These are phyloP conservation scores for Anastatica hierochuntica DNA, from an alignment of 345 rosid genomes.

Conservation along the genomic window DNA sequence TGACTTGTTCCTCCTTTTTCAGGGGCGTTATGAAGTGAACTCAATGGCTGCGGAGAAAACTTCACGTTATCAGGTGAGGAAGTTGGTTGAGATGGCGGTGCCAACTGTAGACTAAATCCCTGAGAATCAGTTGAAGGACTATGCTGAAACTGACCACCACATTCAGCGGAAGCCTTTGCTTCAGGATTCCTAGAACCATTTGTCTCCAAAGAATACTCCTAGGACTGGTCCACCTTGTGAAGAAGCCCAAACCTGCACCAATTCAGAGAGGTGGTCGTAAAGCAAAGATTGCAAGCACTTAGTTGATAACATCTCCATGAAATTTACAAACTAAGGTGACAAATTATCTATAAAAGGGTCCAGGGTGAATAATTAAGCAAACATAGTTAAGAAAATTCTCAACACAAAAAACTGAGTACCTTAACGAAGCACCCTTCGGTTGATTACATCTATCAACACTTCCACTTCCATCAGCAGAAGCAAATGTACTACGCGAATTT, in stretches of 20 bases:
- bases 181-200: conserved; percentile 37
- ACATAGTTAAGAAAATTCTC: background rate
- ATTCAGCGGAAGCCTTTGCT: conserved; percentile 39
- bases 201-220: conserved; percentile 30
- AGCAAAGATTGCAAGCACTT: background rate
- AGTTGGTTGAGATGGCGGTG: conserved; percentile 53
- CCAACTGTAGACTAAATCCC: conserved; percentile 59
- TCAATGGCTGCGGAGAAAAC: conserved; percentile 28
- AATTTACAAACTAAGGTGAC: no score
- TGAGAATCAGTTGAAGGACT: conserved; percentile 44
- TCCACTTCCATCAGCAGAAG: no score
- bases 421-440: conserved; percentile 31
- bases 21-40: conserved; percentile 20
- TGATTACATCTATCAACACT: no score
- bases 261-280: background rate
- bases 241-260: conserved; percentile 64
- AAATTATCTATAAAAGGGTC: no score
- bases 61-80: conserved; percentile 23
- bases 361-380: background rate
- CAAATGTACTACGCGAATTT: conserved; percentile 23
- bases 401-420: conserved; percentile 28
- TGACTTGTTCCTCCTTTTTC: conserved; percentile 32
- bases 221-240: conserved; percentile 44
- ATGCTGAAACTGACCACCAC: conserved; percentile 37
- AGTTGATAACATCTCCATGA: background rate